Conservation (phyloP, 176 grass and related monocot species). For the Musa acuminata region DNA sequence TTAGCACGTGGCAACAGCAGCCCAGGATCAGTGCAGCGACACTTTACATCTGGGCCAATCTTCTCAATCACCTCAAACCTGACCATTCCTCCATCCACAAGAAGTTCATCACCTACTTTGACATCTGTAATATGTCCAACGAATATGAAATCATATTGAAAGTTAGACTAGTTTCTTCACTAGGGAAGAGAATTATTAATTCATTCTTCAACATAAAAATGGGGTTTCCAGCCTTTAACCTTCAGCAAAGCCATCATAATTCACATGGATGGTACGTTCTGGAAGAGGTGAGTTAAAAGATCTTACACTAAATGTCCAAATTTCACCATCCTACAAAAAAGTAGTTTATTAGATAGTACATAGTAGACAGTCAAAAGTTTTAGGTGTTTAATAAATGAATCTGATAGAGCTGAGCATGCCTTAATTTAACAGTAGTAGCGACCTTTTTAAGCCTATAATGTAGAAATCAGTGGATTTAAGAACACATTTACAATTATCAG, state of each 20-base stretch:
- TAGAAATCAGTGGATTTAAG: no score
- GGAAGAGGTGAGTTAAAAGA: constrained; percentile 74
- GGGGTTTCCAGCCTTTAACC: no score
- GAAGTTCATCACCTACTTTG: constrained; percentile 87
- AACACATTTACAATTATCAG: no score
- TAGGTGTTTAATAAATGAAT: no score
- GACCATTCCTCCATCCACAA: constrained; percentile 96
- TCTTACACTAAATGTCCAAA: no score
- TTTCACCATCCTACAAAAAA: no score
- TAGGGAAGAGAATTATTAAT: constrained; percentile 11
- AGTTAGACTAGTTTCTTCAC: neutral
- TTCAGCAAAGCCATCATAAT: constrained; percentile 97
- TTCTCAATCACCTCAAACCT: constrained; percentile 93
- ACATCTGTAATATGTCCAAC: constrained; percentile 46
- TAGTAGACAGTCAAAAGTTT: no score
- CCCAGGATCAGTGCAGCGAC: constrained; percentile 85
- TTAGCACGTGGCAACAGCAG: constrained; percentile 84
- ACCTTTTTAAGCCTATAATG: no score
- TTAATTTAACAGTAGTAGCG: no score
- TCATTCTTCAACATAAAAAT: neutral
- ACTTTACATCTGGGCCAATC: constrained; percentile 90
- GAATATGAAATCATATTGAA: neutral
- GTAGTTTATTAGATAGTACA: no score
- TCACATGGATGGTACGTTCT: constrained; percentile 72
- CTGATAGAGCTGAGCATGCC: no score